Percentiles rank a stretch among this genome's conserved stretches.
phyloP scores from a whole-genome alignment of 2,329 filamentous ascomycete genomes.

The Aspergillus terreus region DNA sequence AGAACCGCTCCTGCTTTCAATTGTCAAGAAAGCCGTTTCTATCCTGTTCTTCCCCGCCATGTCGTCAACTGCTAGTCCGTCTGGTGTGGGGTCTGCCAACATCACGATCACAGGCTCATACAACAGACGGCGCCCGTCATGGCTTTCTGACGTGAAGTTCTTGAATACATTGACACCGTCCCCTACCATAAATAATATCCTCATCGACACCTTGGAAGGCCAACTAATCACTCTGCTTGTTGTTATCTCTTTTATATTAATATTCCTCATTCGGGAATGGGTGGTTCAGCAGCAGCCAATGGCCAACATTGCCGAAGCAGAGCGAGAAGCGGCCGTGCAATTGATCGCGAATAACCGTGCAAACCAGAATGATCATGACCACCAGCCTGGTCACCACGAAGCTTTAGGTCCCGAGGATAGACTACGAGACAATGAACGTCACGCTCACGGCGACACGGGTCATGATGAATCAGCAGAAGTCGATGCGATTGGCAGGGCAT shows the following conservation, averaged over 20 bases:
- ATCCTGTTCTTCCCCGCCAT: slow-evolving; percentile 31
- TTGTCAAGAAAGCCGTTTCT: slow-evolving; percentile 44
- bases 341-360: slow-evolving; percentile 37
- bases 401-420: slow-evolving; percentile 10
- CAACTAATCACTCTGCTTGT: slow-evolving; percentile 90
- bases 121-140: slow-evolving; percentile 42
- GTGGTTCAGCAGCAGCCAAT: slow-evolving; percentile 97
- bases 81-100: slow-evolving; percentile 21
- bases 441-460: slow-evolving; percentile 7
- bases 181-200: slow-evolving; percentile 67
- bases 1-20: slow-evolving; percentile 45
- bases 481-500: background rate
- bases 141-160: slow-evolving; percentile 58
- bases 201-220: slow-evolving; percentile 84
- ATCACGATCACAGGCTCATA: slow-evolving; percentile 18
- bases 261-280: slow-evolving; percentile 95
- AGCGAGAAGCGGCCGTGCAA: slow-evolving; percentile 50
- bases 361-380: slow-evolving; percentile 19
- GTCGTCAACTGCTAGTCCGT: slow-evolving; percentile 25
- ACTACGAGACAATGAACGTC: background rate
- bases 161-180: slow-evolving; percentile 61
- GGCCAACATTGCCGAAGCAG: slow-evolving; percentile 68
- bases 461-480: slow-evolving; percentile 2
- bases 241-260: slow-evolving; percentile 90
- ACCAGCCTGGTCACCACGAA: slow-evolving; percentile 11